phyloP scores from a whole-genome alignment of 352 stramenopile species.

The Phytophthora capsici region DNA sequence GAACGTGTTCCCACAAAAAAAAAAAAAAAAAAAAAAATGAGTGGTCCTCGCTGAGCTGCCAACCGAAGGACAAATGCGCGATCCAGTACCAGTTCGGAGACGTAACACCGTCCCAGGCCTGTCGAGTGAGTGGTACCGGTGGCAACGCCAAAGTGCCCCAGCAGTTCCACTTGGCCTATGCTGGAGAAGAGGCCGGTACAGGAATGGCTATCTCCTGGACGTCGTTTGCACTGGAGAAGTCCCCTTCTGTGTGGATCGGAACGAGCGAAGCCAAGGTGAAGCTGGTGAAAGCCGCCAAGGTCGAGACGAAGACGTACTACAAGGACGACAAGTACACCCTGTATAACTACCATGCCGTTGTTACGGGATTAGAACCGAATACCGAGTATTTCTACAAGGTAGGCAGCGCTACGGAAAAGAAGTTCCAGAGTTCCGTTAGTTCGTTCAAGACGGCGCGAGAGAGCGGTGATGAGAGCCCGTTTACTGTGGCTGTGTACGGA shows the following conservation, averaged over 20 bases:
- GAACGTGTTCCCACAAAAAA: too few species aligned
- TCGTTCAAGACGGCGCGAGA: constrained; percentile 41
- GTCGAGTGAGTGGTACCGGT: too few species aligned
- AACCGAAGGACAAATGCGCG: constrained; percentile 35
- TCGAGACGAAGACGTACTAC: constrained; percentile 44
- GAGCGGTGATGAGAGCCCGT: constrained; percentile 15
- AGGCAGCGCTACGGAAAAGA: constrained; percentile 10
- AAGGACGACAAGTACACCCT: constrained; percentile 55
- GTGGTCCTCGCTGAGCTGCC: constrained; percentile 32
- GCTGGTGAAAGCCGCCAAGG: constrained; percentile 20
- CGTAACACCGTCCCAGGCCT: constrained; percentile 25
- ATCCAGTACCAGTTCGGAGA: constrained; percentile 55
- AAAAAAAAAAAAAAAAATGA: too few species aligned
- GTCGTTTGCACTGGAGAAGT: constrained; percentile 34
- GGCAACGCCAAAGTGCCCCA: too few species aligned
- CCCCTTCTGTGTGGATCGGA: constrained; percentile 50
- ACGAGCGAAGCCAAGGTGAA: constrained; percentile 1
- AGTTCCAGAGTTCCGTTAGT: constrained; percentile 26
- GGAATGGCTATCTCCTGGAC: constrained; percentile 49
- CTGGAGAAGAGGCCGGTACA: constrained; percentile 18
- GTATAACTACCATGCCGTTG: constrained; percentile 34
- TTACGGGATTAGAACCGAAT: constrained; percentile 24
- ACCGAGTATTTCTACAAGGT: constrained; percentile 37
- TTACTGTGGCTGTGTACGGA: constrained; percentile 26
- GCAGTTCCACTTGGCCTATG: too few species aligned